Evolutionary conservation across 352 stramenopile genomes (phyloP), one percentile per base, ranked within the genome.

Genomic region (Pythium volutum): DNA sequence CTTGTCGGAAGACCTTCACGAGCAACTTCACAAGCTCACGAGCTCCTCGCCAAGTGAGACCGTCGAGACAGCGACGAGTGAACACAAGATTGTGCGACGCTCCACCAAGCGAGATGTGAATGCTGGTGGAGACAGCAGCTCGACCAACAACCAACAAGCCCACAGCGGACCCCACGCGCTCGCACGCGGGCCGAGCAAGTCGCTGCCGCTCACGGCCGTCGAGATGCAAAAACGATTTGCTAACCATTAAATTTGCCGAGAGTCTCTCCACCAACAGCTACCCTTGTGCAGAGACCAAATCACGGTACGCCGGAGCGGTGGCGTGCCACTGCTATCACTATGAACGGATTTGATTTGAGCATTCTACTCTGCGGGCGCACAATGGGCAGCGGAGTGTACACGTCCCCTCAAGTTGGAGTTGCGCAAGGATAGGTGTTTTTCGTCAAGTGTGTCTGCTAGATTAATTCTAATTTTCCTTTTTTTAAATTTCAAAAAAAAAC

Each of bases 1-100:
- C 33, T 58, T 91, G 23, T 66, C 91, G 14, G 72, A 77, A 33
- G 81, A 88, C 55, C 65, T 90, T 38, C 63, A 73, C 16, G 66
- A 74, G 23, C 46, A 73, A 62, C 25, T 80, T 41, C 27, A 78
- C 49, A 60, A 48, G 41, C 51, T 42, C 20, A 38, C 42, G 15
- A 34, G 31, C 31, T 0, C 8, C 31, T 36, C 31, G 31, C 31
- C 31, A 36, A 36, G 31, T 11, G 31, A 55, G 1, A 46, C 63
- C 12, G 34, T 55, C 9, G 43, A 57, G 20, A 12, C 26, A 2
- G 56, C 55, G 22, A 53, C 22, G 15, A 27, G 51, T 41, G 33
- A 12, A 12, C 51, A 45, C 23, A 70, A 64, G 31, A 46, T 71
- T 38, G 34, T 29, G 11, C 45, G 59, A 18, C 53, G 53, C 3